Evolutionary conservation across 305 asterid species (phyloP), one percentile per base, ranked within the genome.

Genomic region (Vinca major): DNA sequence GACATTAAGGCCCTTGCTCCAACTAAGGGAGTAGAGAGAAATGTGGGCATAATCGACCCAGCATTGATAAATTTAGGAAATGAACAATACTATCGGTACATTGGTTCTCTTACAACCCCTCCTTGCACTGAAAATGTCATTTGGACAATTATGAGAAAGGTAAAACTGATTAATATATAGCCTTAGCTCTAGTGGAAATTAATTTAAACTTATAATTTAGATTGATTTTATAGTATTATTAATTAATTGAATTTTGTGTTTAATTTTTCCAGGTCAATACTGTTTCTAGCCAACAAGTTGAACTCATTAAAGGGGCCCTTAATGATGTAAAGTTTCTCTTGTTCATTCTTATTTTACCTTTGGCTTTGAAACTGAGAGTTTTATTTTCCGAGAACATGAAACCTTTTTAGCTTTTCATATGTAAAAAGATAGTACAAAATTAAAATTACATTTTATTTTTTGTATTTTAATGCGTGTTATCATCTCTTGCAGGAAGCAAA

Each of bases 221-320:
- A 11, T 48, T 48, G 1, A 3, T 13, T 11, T 11, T 11, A 48
- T 48, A 11, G 12, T 11, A 45, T 45, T 45, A 41, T 45, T 5
- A 45, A 1, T 45, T 45, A 45, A 45, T 45, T 45, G 2, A 45
- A 48, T 8, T 5, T 2, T 13, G 13, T 11, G 4, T 7, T 47
- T 7, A 48, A 12, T 11, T 11, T 48, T 12, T 48, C 74, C 33
- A 88, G 92, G 86, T 86, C 67, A 78, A 89, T 67, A 83, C 87
- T 2, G 90, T 85, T 61, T 60, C 89, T 21, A 81, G 54, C 60
- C 71, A 81, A 62, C 97, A 88, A 73, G 81, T 88, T 60, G 57
- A 55, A 20, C 26, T 86, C 65, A 77, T 90, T 13, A 89, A 89
- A 0, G 83, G 79, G 2, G 95, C 95, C 0, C 87, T 88, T 26